phyloP scores from a whole-genome alignment of 2,329 filamentous ascomycete species.

The Hymenoscyphus albidus region DNA sequence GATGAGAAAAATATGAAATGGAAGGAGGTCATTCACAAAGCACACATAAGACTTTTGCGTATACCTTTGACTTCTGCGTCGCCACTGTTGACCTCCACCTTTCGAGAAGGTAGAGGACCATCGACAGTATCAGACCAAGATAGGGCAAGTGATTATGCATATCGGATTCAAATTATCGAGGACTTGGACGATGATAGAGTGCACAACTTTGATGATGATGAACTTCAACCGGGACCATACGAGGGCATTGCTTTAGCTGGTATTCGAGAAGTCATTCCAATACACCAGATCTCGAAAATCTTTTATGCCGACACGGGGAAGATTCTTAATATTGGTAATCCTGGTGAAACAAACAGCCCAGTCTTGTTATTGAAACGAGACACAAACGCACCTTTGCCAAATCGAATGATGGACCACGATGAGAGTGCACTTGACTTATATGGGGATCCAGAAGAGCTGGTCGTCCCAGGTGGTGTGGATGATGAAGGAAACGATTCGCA shows the following conservation, averaged over 20 bases:
- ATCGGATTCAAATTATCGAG: constrained; percentile 66
- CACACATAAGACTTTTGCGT: constrained; percentile 65
- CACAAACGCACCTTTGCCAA: constrained; percentile 60
- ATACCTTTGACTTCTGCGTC: constrained; percentile 24
- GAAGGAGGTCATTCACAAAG: constrained; percentile 97
- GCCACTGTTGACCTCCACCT: constrained; percentile 17
- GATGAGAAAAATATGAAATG: constrained; percentile 56
- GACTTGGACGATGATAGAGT: constrained; percentile 68
- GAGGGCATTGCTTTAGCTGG: constrained; percentile 60
- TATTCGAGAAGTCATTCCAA: constrained; percentile 62
- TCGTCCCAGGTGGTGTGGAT: not conserved
- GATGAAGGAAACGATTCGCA: constrained; percentile 33
- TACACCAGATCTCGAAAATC: constrained; percentile 71
- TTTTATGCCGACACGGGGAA: constrained; percentile 76
- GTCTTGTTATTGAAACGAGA: constrained; percentile 66
- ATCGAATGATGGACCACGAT: constrained; percentile 56
- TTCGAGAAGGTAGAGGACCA: constrained; percentile 38
- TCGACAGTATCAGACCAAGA: constrained; percentile 26
- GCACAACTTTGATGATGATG: constrained; percentile 60
- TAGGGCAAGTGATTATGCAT: constrained; percentile 55
- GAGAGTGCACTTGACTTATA: constrained; percentile 25
- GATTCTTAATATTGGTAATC: constrained; percentile 65
- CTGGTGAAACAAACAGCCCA: constrained; percentile 64
- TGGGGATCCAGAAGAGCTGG: constrained; percentile 16
- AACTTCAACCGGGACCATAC: constrained; percentile 49